Conservation (phyloP, 495 filamentous ascomycete genomes). For the Aspergillus haitiensis region DNA sequence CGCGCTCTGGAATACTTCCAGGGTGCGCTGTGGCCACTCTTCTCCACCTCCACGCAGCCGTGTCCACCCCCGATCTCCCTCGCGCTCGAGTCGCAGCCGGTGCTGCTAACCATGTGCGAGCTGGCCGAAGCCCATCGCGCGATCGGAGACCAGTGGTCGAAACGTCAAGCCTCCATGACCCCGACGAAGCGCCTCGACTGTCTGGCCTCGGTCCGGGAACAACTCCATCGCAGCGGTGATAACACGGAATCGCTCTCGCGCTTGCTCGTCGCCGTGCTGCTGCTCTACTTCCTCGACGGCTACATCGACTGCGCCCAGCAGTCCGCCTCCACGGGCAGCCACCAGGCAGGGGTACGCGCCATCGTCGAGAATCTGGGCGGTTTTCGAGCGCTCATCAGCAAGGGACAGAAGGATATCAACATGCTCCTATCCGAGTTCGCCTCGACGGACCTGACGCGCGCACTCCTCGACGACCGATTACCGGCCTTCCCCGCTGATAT, state of each 20-base stretch:
- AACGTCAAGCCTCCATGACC: conserved; percentile 15
- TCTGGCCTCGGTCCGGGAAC: conserved; percentile 20
- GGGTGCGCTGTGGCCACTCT: conserved; percentile 22
- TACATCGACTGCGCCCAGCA: conserved; percentile 37
- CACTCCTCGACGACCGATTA: conserved; percentile 20
- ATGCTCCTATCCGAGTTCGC: conserved; percentile 41
- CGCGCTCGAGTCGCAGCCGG: conserved; percentile 28
- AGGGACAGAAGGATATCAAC: conserved; percentile 32
- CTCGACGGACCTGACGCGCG: conserved; percentile 38
- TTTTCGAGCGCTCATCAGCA: conserved; percentile 26
- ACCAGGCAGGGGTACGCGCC: conserved; percentile 38
- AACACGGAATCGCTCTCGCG: conserved; percentile 19
- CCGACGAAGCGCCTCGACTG: conserved; percentile 23
- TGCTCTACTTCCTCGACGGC: conserved; percentile 42
- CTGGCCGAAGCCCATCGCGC: conserved; percentile 31
- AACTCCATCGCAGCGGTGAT: conserved; percentile 16
- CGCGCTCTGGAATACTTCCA: conserved; percentile 26
- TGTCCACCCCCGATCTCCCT: conserved; percentile 33
- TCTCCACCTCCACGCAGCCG: conserved; percentile 25
- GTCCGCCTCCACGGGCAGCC: conserved; percentile 34
- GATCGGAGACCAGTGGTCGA: not conserved
- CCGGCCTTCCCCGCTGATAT: conserved; percentile 25
- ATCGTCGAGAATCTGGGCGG: conserved; percentile 35
- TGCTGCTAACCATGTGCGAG: conserved; percentile 31
- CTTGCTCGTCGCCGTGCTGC: conserved; percentile 39